Conservation (phyloP, 2,329 filamentous ascomycete species). For the Aspergillus alliaceus region DNA sequence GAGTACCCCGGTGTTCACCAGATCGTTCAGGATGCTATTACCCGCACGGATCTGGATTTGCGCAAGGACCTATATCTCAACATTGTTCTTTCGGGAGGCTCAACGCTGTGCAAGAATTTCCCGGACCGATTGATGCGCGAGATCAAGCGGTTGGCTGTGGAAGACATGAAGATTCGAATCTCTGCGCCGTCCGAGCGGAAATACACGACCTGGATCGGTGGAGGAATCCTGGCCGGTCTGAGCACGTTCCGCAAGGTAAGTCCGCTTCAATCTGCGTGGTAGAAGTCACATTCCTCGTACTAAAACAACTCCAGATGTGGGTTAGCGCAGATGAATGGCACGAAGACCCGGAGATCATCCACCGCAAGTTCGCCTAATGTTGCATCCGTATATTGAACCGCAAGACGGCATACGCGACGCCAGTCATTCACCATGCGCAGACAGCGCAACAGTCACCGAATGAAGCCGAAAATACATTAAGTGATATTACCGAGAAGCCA, state of each 20-base stretch:
- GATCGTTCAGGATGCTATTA: conserved; percentile 95
- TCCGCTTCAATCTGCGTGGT: not conserved
- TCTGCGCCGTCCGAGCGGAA: conserved; percentile 96
- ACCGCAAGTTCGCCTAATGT: conserved; percentile 86
- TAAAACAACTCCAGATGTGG: conserved; percentile 75
- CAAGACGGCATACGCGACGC: not conserved
- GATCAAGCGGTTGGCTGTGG: conserved; percentile 88
- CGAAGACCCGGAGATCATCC: conserved; percentile 98
- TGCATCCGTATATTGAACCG: not conserved
- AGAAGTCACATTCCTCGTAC: not conserved
- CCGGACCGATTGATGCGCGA: conserved; percentile 89
- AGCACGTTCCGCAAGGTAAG: conserved; percentile 97
- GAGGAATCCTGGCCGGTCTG: conserved; percentile 91
- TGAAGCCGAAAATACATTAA: not conserved
- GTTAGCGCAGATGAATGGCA: conserved; percentile 99
- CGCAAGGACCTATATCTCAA: conserved; percentile 93
- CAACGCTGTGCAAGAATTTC: conserved; percentile 94
- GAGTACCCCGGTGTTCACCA: conserved; percentile 98
- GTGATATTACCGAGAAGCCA: conserved; percentile 7
- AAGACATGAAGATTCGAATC: conserved; percentile 99
- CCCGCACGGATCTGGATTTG: conserved; percentile 90
- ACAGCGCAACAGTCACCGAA: not conserved
- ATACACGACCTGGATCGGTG: conserved; percentile 98
- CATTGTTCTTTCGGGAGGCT: conserved; percentile 94
- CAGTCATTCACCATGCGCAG: not conserved